Evolutionary conservation across 352 stramenopile species (phyloP).

Genomic region (Pythium coloratum): DNA sequence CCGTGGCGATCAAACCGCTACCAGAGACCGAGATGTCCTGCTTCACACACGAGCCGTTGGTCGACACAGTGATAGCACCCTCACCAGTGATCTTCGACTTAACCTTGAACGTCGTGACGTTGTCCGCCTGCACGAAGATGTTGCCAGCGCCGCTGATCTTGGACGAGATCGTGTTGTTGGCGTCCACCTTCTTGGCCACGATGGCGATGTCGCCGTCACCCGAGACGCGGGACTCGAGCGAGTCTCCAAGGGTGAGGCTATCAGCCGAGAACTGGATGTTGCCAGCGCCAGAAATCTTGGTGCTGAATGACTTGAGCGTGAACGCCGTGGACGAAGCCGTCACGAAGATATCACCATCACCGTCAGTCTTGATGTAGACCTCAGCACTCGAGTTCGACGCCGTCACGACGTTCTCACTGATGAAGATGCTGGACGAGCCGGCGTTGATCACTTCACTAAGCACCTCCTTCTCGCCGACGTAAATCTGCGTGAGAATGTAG

Average conservation of each 20-base stretch:
- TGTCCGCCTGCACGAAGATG: conserved; percentile 25
- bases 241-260: conserved; percentile 10
- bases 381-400: not conserved
- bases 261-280: conserved; percentile 39
- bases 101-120: conserved; percentile 36
- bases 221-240: conserved; percentile 22
- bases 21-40: conserved; percentile 56
- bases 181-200: conserved; percentile 18
- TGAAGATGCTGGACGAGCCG: conserved; percentile 42
- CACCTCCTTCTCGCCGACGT: conserved; percentile 34
- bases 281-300: conserved; percentile 29
- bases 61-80: conserved; percentile 43
- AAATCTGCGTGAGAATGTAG: conserved; percentile 56
- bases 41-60: conserved; percentile 40
- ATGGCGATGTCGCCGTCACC: conserved; percentile 16
- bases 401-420: conserved; percentile 29
- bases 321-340: conserved; percentile 32
- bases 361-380: conserved; percentile 8
- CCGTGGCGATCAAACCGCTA: conserved; percentile 39
- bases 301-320: conserved; percentile 35
- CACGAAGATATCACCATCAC: conserved; percentile 17
- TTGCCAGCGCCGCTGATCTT: conserved; percentile 20
- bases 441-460: conserved; percentile 40
- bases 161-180: conserved; percentile 17
- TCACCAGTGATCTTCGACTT: conserved; percentile 47